Evolutionary conservation across 257 asterid species (phyloP).

Genomic region (Nicotiana otophora): DNA sequence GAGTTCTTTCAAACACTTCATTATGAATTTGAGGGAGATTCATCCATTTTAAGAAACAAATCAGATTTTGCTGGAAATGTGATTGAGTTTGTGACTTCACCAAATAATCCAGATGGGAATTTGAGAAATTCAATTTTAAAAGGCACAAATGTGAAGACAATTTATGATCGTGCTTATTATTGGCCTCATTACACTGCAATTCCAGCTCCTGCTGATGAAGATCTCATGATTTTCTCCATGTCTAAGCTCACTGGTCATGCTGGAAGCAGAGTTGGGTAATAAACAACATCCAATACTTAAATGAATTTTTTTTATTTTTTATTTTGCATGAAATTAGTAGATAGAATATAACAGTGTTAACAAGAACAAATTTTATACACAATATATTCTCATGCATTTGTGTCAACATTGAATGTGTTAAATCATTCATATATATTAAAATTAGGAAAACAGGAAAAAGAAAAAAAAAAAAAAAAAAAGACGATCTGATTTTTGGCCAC

Average conservation of each 20-base stretch:
- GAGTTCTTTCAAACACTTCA: conserved; percentile 36
- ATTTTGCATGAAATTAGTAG: no score
- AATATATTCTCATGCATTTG: no score
- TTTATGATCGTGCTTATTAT: conserved; percentile 69
- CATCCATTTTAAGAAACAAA: conserved; percentile 21
- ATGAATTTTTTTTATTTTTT: no score
- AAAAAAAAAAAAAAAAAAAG: no score
- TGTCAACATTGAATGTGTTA: no score
- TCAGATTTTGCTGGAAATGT: conserved; percentile 23
- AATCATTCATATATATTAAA: no score
- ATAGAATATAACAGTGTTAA: no score
- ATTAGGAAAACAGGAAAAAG: no score
- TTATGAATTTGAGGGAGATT: conserved; percentile 49
- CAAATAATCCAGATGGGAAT: conserved; percentile 63
- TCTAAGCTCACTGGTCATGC: conserved; percentile 89
- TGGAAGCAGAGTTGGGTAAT: conserved; percentile 75
- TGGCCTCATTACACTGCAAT: conserved; percentile 80
- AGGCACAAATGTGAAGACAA: conserved; percentile 29
- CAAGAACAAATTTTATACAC: no score
- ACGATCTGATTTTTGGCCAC: no score
- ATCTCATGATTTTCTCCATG: conserved; percentile 57
- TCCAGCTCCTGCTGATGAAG: conserved; percentile 58
- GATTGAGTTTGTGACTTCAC: conserved; percentile 69
- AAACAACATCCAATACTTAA: not conserved
- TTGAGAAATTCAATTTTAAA: conserved; percentile 32